Conservation (phyloP, 208 protist genomes). For the Zelonia costaricensis region DNA sequence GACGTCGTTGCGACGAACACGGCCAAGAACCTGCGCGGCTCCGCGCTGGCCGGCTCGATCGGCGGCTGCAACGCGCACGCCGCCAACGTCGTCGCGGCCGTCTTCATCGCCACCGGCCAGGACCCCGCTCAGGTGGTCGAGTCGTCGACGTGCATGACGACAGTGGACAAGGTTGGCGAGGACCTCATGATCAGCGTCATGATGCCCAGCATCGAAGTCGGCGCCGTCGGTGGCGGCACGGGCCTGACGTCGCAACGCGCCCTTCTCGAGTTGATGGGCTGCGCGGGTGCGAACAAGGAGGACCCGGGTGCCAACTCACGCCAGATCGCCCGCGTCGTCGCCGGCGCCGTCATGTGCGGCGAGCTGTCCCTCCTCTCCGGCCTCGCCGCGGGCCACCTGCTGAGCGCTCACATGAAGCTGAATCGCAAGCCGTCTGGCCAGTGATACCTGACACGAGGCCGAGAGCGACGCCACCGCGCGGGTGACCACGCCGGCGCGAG, state of each 20-base stretch:
- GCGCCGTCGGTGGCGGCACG: conserved; percentile 98
- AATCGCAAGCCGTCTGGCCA: conserved; percentile 78
- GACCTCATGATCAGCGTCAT: conserved; percentile 96
- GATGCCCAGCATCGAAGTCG: conserved; percentile 99
- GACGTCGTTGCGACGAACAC: conserved; percentile 93
- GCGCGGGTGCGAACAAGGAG: conserved; percentile 80
- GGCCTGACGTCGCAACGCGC: conserved; percentile 92
- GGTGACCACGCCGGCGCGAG: no score
- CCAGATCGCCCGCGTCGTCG: conserved; percentile 92
- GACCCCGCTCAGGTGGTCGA: conserved; percentile 99
- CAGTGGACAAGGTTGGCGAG: conserved; percentile 91
- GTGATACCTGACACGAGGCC: conserved; percentile 1
- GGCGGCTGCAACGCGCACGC: conserved; percentile 99
- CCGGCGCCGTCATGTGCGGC: conserved; percentile 94
- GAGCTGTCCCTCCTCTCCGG: conserved; percentile 97
- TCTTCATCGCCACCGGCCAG: conserved; percentile 98
- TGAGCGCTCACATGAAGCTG: conserved; percentile 92
- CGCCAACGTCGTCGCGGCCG: conserved; percentile 97
- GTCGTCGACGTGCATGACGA: conserved; percentile 96
- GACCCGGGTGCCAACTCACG: conserved; percentile 91
- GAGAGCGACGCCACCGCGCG: no score
- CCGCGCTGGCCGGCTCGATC: conserved; percentile 96
- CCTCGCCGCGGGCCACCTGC: conserved; percentile 87
- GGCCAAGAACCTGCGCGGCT: conserved; percentile 97
- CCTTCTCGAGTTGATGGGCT: conserved; percentile 94